A percentile compares a stretch with the other conserved stretches of the same genome.
These are phyloP conservation scores for Irpex sp. DNA, from an alignment of 1,284 basidiomycete species.

Conservation along the genomic window DNA sequence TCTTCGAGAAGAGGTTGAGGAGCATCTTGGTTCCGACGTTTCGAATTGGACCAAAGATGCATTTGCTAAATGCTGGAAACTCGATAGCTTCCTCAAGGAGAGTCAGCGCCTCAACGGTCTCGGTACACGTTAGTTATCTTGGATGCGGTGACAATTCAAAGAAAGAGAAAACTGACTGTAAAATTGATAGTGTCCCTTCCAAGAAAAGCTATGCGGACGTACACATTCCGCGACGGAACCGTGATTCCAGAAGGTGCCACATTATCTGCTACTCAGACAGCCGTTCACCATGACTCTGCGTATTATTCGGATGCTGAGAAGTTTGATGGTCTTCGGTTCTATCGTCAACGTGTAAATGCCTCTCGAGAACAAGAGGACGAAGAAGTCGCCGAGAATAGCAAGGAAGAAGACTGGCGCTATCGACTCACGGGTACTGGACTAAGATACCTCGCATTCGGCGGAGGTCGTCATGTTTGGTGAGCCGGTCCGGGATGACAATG, in stretches of 20 bases:
- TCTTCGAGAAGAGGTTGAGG: not conserved
- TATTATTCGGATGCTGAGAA: not conserved
- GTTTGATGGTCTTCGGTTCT: constrained; percentile 2
- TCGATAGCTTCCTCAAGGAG: constrained; percentile 4
- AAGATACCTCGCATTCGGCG: constrained; percentile 1
- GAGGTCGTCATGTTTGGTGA: not conserved
- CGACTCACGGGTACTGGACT: not conserved
- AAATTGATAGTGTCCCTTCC: not conserved
- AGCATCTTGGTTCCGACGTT: not conserved
- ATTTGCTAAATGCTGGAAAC: not conserved
- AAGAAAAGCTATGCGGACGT: not conserved
- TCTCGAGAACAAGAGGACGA: not conserved
- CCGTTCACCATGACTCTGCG: not conserved
- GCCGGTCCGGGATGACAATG: not conserved
- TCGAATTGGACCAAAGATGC: not conserved
- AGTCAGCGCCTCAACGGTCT: not conserved
- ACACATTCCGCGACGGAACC: constrained; percentile 1
- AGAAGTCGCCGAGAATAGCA: not conserved
- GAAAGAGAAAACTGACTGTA: not conserved
- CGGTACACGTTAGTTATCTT: not conserved
- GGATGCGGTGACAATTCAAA: not conserved
- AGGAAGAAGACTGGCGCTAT: not conserved
- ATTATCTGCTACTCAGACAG: not conserved
- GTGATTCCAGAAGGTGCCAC: not conserved
- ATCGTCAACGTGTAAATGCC: not conserved